phyloP scores from a whole-genome alignment of 306 rosid species.

The Malus fusca region DNA sequence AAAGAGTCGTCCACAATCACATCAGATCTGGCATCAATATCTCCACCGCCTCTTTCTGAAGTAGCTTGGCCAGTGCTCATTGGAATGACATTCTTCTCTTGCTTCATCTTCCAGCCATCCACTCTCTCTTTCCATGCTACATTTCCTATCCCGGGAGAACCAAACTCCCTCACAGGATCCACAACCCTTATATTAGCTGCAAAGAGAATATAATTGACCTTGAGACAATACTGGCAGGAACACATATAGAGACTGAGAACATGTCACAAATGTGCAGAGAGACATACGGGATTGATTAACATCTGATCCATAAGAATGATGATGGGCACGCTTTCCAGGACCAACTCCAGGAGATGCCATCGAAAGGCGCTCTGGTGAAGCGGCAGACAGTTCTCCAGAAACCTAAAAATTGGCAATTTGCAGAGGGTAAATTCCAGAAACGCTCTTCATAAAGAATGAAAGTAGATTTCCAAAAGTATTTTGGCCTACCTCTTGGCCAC shows the following conservation, averaged over 20 bases:
- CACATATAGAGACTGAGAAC: not conserved
- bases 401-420: slow-evolving; percentile 36
- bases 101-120: slow-evolving; percentile 99
- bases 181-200: slow-evolving; percentile 70
- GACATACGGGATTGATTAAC: slow-evolving; percentile 66
- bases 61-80: slow-evolving; percentile 89
- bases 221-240: slow-evolving; percentile 20
- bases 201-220: slow-evolving; percentile 11
- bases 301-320: slow-evolving; percentile 62
- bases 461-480: slow-evolving; percentile 4
- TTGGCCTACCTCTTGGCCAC: slow-evolving; percentile 72
- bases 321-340: slow-evolving; percentile 62
- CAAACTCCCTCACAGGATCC: slow-evolving; percentile 56
- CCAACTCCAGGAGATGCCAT: slow-evolving; percentile 82
- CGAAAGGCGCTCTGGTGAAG: slow-evolving; percentile 80
- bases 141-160: slow-evolving; percentile 63
- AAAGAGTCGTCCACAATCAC: slow-evolving; percentile 81
- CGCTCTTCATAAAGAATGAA: not conserved
- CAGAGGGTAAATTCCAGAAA: slow-evolving; percentile 2
- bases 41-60: slow-evolving; percentile 91
- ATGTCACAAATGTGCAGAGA: not conserved
- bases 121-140: slow-evolving; percentile 99
- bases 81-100: slow-evolving; percentile 71
- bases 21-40: slow-evolving; percentile 93
- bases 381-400: slow-evolving; percentile 90